A percentile compares a stretch with the other conserved stretches of the same genome.
These are phyloP conservation scores for Pichia sp. DNA, from an alignment of 1,139 yeast genomes.

Conservation along the genomic window DNA sequence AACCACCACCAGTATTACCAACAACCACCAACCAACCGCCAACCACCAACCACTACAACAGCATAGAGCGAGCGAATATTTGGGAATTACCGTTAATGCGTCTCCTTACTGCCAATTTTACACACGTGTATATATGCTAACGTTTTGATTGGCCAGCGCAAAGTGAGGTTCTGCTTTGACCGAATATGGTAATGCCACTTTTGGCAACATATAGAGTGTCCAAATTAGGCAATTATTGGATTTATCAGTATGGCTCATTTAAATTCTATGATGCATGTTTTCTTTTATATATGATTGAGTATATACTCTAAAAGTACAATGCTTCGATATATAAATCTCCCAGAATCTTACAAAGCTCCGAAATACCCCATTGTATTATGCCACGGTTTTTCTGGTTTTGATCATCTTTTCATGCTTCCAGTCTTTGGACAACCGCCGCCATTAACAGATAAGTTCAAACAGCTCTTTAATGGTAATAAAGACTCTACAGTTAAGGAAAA, in stretches of 20 bases:
- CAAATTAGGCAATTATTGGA: not conserved
- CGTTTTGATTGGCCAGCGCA: not conserved
- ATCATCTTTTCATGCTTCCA: conserved; percentile 16
- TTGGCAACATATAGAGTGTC: not conserved
- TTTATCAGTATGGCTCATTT: too few species aligned
- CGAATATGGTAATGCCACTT: not conserved
- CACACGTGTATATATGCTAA: not conserved
- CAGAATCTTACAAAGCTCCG: conserved; percentile 20
- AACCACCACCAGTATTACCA: not conserved
- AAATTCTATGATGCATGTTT: too few species aligned
- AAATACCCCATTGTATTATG: conserved; percentile 21
- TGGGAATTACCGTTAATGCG: too few species aligned
- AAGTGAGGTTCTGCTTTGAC: not conserved
- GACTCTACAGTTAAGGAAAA: not conserved
- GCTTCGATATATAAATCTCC: not conserved
- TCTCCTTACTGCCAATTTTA: too few species aligned
- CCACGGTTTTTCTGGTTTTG: conserved; percentile 24
- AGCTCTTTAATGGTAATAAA: not conserved
- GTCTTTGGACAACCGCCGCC: conserved; percentile 7
- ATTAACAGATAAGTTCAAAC: conserved; percentile 8
- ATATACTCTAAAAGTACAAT: not conserved
- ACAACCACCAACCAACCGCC: too few species aligned
- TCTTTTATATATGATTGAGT: too few species aligned
- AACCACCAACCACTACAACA: too few species aligned
- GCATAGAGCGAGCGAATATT: too few species aligned